Base-by-base conservation (phyloP, 805 yeast species). In the Blastobotrys parvus region DNA sequence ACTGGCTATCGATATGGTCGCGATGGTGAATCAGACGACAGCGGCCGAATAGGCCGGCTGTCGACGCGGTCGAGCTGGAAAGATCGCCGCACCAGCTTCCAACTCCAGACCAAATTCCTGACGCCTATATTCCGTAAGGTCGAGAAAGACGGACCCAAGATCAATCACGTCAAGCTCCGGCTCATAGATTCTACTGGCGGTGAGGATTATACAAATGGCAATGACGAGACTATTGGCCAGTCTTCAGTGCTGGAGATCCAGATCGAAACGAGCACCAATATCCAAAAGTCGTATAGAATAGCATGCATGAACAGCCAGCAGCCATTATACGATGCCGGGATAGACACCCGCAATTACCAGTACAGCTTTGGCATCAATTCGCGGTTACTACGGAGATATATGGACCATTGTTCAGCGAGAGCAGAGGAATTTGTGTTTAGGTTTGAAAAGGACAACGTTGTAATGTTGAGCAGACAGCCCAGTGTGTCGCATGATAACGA, bases 401-500 rank as follows among this genome's bases (percentile, higher is more conserved):
- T 50, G 29, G 53, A 50, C 19, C 44, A 37, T 25, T 45, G 48
- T 51, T 38, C 52, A 3, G 38, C 38, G 27, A 37, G 38, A 40
- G 47, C 51, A 3, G 55, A 52, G 23, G 50, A 50, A 31, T 41
- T 52, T 23, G 44, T 45, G n/a, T 30, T 52, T 22, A 21, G 39
- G 23, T 48, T 48, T 29, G 34, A 35, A 3, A 30, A 21, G 4
- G 45, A 48, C n/a, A 10, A 20, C 1, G 35, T 45, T 6, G 44
- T 37, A 16, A 21, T 51, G 37, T 17, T 44, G 20, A 44, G 52
- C 16, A 46, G 41, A 34, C 44, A 53, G 5, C 27, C 38, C 2
- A 45, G 42, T 3, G 30, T 52, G 15, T 30, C 31, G n/a, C 18
- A 35, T 7, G 52, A 44, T 10, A 38, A 38, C 3, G 53, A 45